Evolutionary conservation across 768 basidiomycete genomes (phyloP).

Genomic region (Agrocybe pediades): DNA sequence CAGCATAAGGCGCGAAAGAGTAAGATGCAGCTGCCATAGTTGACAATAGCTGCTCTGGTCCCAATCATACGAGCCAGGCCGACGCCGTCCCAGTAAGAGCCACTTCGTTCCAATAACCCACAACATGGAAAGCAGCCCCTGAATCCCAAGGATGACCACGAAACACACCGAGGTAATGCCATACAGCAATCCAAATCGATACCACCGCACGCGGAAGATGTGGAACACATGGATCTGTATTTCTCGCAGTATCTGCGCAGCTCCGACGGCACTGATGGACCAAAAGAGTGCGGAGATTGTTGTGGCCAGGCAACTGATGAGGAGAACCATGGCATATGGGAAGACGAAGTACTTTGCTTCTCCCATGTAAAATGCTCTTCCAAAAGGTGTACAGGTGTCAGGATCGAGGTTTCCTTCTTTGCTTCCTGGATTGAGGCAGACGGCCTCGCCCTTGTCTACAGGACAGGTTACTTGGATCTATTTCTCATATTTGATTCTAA

Average conservation of each 20-base stretch:
- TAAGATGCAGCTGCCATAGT: constrained; percentile 48
- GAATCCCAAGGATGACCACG: constrained; percentile 36
- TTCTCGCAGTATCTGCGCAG: constrained; percentile 39
- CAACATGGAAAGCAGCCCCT: constrained; percentile 35
- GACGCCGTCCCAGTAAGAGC: constrained; percentile 41
- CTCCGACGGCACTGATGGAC: constrained; percentile 40
- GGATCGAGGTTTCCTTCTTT: constrained; percentile 20
- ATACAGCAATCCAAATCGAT: constrained; percentile 41
- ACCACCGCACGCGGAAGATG: constrained; percentile 38
- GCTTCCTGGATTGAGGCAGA: constrained; percentile 33
- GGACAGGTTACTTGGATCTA: background rate
- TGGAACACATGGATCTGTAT: constrained; percentile 31
- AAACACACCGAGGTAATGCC: constrained; percentile 40
- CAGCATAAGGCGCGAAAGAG: constrained; percentile 35
- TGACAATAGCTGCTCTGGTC: constrained; percentile 51
- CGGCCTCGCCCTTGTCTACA: constrained; percentile 39
- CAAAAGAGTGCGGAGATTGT: constrained; percentile 40
- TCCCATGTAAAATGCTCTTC: constrained; percentile 42
- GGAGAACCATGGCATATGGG: constrained; percentile 38
- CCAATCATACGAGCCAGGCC: constrained; percentile 43
- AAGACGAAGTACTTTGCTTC: constrained; percentile 41
- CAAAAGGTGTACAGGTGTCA: constrained; percentile 42
- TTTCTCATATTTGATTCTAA: background rate
- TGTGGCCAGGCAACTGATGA: constrained; percentile 38
- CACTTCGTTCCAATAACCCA: constrained; percentile 48